These are phyloP conservation scores for Aspergillus egyptiacus DNA, from an alignment of 495 filamentous ascomycete species.

Conservation along the genomic window DNA sequence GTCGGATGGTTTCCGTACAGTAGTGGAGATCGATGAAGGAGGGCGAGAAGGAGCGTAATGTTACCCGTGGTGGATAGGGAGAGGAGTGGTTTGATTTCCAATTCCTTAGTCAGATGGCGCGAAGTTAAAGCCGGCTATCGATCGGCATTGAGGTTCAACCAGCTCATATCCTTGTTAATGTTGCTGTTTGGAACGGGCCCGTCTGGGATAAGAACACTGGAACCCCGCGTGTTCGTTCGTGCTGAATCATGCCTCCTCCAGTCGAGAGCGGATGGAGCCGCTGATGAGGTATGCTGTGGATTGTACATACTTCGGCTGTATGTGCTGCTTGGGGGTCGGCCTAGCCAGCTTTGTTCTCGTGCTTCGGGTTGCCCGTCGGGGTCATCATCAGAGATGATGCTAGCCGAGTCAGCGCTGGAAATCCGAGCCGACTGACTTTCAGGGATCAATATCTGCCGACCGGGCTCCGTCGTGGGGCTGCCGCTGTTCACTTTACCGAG, in stretches of 20 bases:
- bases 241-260: conserved; percentile 15
- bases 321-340: conserved; percentile 52
- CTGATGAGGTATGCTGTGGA: conserved; percentile 28
- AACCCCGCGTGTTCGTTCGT: conserved; percentile 29
- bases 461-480: conserved; percentile 61
- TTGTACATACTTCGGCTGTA: conserved; percentile 53
- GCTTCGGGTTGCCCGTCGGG: conserved; percentile 20
- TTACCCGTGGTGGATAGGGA: background rate
- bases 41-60: background rate
- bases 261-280: background rate
- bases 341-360: conserved; percentile 38
- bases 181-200: conserved; percentile 37
- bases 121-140: conserved; percentile 18
- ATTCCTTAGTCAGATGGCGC: too few species aligned
- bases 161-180: conserved; percentile 63
- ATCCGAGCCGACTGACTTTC: conserved; percentile 59
- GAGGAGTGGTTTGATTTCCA: background rate
- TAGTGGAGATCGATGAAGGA: background rate
- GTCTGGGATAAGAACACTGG: conserved; percentile 34
- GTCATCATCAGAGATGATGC: conserved; percentile 45
- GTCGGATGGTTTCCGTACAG: too few species aligned
- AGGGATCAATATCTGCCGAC: conserved; percentile 37
- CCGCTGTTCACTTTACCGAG: conserved; percentile 53
- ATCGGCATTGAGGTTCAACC: conserved; percentile 57
- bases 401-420: conserved; percentile 53